Base-by-base conservation (phyloP, 257 asterid genomes). In the Prunella vulgaris region DNA sequence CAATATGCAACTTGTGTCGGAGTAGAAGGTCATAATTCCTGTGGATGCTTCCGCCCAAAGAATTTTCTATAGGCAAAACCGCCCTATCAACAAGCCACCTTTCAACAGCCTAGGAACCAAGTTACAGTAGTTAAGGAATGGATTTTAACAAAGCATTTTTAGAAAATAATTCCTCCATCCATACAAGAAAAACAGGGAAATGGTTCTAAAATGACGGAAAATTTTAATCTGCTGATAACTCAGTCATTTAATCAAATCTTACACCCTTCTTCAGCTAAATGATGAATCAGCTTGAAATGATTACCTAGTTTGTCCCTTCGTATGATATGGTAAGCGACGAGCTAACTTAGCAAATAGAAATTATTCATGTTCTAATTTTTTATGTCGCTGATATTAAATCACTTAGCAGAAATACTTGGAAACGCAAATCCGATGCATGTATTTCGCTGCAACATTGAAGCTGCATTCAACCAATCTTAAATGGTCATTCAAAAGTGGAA, bases 31-130 rank as follows among this genome's bases (percentile, higher is more conserved):
- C 99, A 80, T 94, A 94, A 73, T 94, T 94, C 81, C 99, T 83
- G 76, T 94, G 99, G 60, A 94, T 94, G 81, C 99, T 94, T 46
- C 98, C 99, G 5, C 99, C 99, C 74, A 94, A 82, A 63, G 98
- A 87, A 74, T 94, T 94, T 71, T 94, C 99, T 64, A 94, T 94
- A 22, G 99, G 99, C 79, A 94, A 77, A 79, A 94, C 98, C 10
- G 99, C 97, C 79, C 97, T 87, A 77, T 94, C 98, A 32, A 94
- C 99, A 46, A 86, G 84, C 99, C 99, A 91, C 67, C 86, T 84
- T 76, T 94, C 99, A 59, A 89, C 99, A 56, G 97, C 97, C 98
- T 94, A 82, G 77, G 68, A 70, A n/a, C 15, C 18, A 74, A 25
- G 46, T 66, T 15, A 58, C 67, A 65, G 49, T 65, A 53, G 59